Conservation (phyloP, 345 rosid species). For the Rhizophora apiculata region DNA sequence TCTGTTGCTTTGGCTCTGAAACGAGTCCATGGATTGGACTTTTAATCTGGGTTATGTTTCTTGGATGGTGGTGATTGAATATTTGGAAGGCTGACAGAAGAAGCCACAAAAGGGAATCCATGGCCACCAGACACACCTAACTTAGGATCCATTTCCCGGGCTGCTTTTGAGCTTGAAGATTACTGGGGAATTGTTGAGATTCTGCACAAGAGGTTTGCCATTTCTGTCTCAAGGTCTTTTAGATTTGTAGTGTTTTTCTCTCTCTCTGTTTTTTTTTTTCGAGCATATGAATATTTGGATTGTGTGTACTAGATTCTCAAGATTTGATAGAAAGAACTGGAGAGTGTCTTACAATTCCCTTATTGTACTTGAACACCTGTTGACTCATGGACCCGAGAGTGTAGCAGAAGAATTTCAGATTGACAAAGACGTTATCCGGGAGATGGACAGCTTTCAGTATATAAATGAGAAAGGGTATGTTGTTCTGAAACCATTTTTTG, state of each 20-base stretch:
- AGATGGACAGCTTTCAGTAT: conserved; percentile 59
- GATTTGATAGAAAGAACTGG: conserved; percentile 77
- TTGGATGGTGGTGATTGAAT: not conserved
- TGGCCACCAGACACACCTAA: conserved; percentile 63
- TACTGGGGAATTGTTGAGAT: conserved; percentile 72
- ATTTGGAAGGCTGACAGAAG: conserved; percentile 69
- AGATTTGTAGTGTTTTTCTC: not conserved
- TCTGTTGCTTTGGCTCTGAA: not conserved
- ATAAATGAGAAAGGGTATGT: conserved; percentile 81
- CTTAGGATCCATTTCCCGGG: conserved; percentile 68
- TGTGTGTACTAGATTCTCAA: conserved; percentile 44
- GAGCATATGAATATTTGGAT: too few relatives aligned
- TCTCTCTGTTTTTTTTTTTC: not conserved
- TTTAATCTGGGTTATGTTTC: conserved; percentile 30
- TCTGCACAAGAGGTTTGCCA: conserved; percentile 66
- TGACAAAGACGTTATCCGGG: conserved; percentile 47
- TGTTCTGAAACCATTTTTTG: not conserved
- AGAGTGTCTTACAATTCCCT: conserved; percentile 69
- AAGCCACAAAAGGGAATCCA: conserved; percentile 63
- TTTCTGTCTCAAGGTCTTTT: not conserved
- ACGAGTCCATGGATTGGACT: not conserved
- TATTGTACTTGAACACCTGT: conserved; percentile 65
- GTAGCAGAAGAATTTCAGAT: conserved; percentile 69
- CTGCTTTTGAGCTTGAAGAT: conserved; percentile 92
- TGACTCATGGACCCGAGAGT: conserved; percentile 97